Evolutionary conservation across 129 eudicot genomes (phyloP), one percentile per base, ranked within the genome.

Genomic region (Artemisia tridentata): DNA sequence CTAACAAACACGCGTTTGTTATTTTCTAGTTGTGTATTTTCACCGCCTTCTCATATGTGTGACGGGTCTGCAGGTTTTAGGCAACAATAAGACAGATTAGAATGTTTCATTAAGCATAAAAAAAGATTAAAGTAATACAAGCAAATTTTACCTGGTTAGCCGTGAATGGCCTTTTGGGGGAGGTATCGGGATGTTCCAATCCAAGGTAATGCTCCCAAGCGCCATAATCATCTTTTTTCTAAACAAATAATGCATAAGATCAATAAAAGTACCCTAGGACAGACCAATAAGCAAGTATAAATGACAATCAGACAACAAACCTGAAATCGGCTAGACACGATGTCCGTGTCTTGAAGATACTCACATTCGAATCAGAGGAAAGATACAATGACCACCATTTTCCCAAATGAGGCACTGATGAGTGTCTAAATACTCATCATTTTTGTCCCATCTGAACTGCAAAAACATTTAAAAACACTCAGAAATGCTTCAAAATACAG

Each of bases 121-220:
- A 60, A 27, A 17, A n/a, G 27, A 17, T 7, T 8, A 27, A 25
- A 27, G 65, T 27, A 34, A 45, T 12, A 53, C 20, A 11, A 47
- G 27, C 61, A 23, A 59, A 10, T 0, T 9, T 68, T 81, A 89
- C 98, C 98, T 89, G 98, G 67, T 85, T 87, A 10, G 97, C 80
- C 13, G 86, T 31, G 59, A 83, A 89, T 11, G 96, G 72, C 77
- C 98, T 83, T 75, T 85, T 89, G 12, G 95, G 98, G 69, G 87
- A 72, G 60, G 87, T 85, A 72, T 93, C 90, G 7, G 96, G 73
- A 85, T 93, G 98, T 71, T 93, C 98, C 82, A 93, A 79, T 60
- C 98, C 98, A 72, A 93, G 90, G 85, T 89, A 93, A 75, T 89
- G 96, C 88, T 89, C 97, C 98, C 98, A 93, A 16, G 98, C 97